A percentile compares a stretch with the other conserved stretches of the same genome.
Evolutionary conservation across 805 yeast genomes (phyloP).

Genomic region (Kodamaea fukazawae): DNA sequence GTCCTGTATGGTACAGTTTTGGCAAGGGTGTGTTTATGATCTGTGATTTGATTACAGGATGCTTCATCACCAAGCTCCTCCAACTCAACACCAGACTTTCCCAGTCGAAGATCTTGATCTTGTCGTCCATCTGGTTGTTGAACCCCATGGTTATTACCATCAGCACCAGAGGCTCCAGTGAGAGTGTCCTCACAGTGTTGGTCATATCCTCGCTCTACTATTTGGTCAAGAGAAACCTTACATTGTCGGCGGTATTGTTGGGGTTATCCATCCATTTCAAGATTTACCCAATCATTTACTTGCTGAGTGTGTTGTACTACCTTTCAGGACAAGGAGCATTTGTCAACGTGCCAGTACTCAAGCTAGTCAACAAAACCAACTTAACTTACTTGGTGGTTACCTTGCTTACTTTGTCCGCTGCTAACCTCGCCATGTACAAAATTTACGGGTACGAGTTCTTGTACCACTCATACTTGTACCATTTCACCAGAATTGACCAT

Average conservation of each 20-base stretch:
- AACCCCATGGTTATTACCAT: conserved; percentile 96
- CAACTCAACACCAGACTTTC: conserved; percentile 10
- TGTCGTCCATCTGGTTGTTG: conserved; percentile 73
- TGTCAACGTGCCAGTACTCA: conserved; percentile 25
- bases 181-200: conserved; percentile 79
- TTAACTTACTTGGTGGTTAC: conserved; percentile 32
- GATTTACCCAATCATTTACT: conserved; percentile 85
- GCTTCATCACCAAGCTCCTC: conserved; percentile 43
- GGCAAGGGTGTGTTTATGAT: conserved; percentile 78
- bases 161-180: conserved; percentile 90
- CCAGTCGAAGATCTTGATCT: conserved; percentile 31
- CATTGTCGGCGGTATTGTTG: conserved; percentile 45
- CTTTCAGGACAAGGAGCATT: conserved; percentile 26
- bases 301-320: conserved; percentile 64
- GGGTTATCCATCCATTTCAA: conserved; percentile 87
- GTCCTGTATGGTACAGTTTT: conserved; percentile 46
- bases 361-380: conserved; percentile 39
- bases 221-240: conserved; percentile 30
- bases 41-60: conserved; percentile 82
- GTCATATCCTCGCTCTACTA: conserved; percentile 57
- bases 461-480: conserved; percentile 78
- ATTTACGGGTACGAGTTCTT: conserved; percentile 75
- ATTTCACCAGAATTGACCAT: conserved; percentile 80
- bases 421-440: conserved; percentile 61
- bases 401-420: conserved; percentile 39